Base-by-base conservation (phyloP, 163 green algal genomes). In the Scenedesmus sp. region DNA sequence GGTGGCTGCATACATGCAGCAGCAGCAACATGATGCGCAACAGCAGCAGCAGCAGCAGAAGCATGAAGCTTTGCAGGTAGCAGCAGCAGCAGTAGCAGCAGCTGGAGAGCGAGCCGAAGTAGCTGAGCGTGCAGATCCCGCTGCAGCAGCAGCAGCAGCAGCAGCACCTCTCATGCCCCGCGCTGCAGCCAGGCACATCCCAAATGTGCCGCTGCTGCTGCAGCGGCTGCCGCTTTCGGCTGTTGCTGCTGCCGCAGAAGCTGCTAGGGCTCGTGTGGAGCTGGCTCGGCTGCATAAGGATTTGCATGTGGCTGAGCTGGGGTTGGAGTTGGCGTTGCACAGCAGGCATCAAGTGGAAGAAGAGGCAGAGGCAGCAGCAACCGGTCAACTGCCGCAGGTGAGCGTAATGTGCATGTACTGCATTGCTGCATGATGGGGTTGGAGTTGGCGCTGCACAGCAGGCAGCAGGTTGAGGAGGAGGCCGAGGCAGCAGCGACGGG, bases 291-390 rank as follows among this genome's bases (percentile, higher is more conserved):
- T 84, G 66, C 59, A 91, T 2, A 64, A 79, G 57, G 92, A 91
- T 26, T 34, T 92, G 26, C 89, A 94, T 55, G 64, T 89, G 13
- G 89, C 83, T 82, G 89, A 93, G 77, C 86, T 91, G 79, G 18
- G 56, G 12, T 16, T 83, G 59, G 89, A 94, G 82, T 0, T 94
- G n/a, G 89, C 93, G 0, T 60, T 70, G 23, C 59, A 91, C 81
- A 57, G 84, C 34, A 82, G 16, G 15, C 57, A 84, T 60, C 46
- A 81, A 12, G 85, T 91, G 70, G 91, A 74, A 3, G 88, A 74
- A 12, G 93, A 95, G 91, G 91, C 91, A 34, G 85, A 81, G 10
- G 88, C 88, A 46, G 93, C 93, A 46, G 84, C 91, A 4, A 46
- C 56, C 0, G 93, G 93, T 1, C 52, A 84, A 0, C 13, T 93